Conservation (phyloP, 345 rosid species). For the Turnera subulata region DNA sequence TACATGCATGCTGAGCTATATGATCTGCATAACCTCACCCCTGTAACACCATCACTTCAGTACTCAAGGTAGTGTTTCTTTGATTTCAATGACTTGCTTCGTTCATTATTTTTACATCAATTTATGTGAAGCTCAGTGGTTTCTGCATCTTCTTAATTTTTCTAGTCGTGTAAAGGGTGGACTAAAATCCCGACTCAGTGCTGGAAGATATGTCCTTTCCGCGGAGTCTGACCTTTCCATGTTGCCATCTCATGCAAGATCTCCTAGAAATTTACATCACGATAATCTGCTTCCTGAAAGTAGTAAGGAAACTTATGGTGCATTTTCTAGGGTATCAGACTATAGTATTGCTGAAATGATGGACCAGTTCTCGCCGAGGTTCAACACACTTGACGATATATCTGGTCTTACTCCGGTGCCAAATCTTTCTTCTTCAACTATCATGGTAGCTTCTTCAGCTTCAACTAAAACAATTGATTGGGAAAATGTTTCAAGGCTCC, state of each 20-base stretch:
- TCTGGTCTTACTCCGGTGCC: conserved; percentile 28
- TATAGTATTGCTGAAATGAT: conserved; percentile 22
- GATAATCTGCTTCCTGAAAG: conserved; percentile 24
- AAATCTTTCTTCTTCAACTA: conserved; percentile 24
- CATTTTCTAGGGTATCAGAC: conserved; percentile 19
- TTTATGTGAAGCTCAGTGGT: conserved; percentile 1
- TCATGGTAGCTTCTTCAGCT: conserved; percentile 21
- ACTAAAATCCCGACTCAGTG: conserved; percentile 27
- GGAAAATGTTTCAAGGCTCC: conserved; percentile 24
- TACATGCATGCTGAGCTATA: conserved; percentile 18
- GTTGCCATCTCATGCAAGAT: conserved; percentile 23
- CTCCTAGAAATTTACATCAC: conserved; percentile 24
- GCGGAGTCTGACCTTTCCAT: conserved; percentile 31
- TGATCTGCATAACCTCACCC: conserved; percentile 30
- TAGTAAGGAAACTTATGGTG: conserved; percentile 23
- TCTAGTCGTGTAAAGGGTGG: conserved; percentile 40
- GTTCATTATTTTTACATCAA: not conserved
- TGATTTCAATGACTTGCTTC: not conserved
- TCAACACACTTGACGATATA: conserved; percentile 24
- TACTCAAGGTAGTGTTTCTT: conserved; percentile 35
- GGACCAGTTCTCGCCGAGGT: conserved; percentile 26
- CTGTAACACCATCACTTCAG: conserved; percentile 46
- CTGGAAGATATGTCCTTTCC: conserved; percentile 27
- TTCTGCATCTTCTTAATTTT: not conserved
- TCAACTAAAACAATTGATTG: conserved; percentile 32